These are phyloP conservation scores for Speleostelium caveatum DNA, from an alignment of 78 protist species.

Conservation along the genomic window DNA sequence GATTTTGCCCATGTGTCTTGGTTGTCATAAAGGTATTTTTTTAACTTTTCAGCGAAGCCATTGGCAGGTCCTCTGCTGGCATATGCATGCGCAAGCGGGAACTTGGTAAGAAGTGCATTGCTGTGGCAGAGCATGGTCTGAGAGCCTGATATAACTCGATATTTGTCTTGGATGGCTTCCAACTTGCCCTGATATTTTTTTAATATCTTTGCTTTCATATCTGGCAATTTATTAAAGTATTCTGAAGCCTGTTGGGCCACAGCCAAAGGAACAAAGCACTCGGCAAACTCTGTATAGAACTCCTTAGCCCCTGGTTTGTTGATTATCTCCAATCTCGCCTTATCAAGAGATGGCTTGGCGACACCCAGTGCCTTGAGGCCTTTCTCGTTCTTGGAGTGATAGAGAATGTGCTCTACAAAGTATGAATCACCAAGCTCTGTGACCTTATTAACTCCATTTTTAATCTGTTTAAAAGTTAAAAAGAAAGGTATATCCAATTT, in stretches of 20 bases:
- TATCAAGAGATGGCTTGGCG: neutral
- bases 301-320: neutral
- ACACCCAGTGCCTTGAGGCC: constrained; percentile 17
- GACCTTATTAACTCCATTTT: neutral
- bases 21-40: neutral
- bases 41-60: neutral
- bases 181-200: neutral
- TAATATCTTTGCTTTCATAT: neutral
- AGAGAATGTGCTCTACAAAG: neutral
- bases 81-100: neutral
- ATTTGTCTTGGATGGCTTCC: neutral
- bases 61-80: neutral
- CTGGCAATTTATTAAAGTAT: neutral
- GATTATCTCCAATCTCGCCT: neutral
- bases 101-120: neutral
- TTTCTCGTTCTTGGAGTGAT: neutral
- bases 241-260: neutral
- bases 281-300: neutral
- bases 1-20: neutral
- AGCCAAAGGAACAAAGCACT: neutral
- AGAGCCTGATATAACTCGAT: no score
- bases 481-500: neutral
- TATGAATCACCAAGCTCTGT: constrained; percentile 1
- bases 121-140: neutral
- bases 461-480: neutral